Evolutionary conservation across 306 rosid species (phyloP), one percentile per base, ranked within the genome.

Genomic region (Prunus campanulata): DNA sequence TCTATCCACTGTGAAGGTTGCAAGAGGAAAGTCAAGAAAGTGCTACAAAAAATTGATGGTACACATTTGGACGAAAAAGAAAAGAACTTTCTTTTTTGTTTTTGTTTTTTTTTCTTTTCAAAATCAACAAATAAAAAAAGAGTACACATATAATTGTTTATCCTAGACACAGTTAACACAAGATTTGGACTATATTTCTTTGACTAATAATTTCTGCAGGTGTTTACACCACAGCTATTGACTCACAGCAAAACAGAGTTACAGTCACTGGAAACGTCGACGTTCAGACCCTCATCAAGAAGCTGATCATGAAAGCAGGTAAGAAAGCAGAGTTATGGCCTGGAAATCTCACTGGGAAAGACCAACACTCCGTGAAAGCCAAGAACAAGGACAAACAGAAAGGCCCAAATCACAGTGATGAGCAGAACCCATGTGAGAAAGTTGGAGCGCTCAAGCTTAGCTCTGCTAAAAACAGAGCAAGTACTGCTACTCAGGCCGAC

Each of bases 1-100:
- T 86, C 91, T 70, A 91, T 93, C 78, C 89, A 93, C 86, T 91
- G 98, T 68, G 93, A 93, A 74, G 98, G 98, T 68, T 93, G 98
- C 87, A 87, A 87, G 63, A 88, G 86, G 83, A 88, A 91, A 79
- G 96, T 93, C 48, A 91, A 87, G 89, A 93, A 91, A 84, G 88
- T 87, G 78, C 90, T 93, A 2, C 93, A 82, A 73, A 84, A 79
- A 82, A 93, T 90, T 77, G 97, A 91, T 46, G 97, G 98, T 93
- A 91, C 27, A 50, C 29, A 46, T 19, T 60, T 77, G 19, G 78
- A 27, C 70, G 67, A 66, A 79, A 60, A 24, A 52, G 19, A 59
- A 29, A 25, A 6, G 15, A 22, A 42, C 39, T 63, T 46, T 49
- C 47, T 65, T 66, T 50, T 60, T 50, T 42, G 13, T 71, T 39